A percentile compares a stretch with the other conserved stretches of the same genome.
These are phyloP conservation scores for Carallia pectinifolia DNA, from an alignment of 345 rosid genomes.

Conservation along the genomic window DNA sequence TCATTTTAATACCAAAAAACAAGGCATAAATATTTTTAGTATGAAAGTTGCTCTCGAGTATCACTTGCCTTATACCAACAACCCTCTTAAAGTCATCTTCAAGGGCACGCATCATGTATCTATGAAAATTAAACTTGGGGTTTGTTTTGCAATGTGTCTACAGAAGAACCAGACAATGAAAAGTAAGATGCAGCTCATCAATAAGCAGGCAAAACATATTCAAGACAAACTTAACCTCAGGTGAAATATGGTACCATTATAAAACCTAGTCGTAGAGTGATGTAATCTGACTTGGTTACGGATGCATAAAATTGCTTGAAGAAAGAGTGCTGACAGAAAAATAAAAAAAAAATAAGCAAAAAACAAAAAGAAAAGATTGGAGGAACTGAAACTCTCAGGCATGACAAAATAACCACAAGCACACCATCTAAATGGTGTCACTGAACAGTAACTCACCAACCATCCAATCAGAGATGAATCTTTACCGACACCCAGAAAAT, in stretches of 20 bases:
- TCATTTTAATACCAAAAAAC: background rate
- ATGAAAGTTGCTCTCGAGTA: conserved; percentile 1
- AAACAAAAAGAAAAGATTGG: background rate
- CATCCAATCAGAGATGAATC: conserved; percentile 23
- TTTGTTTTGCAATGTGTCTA: conserved; percentile 77
- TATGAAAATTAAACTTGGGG: conserved; percentile 75
- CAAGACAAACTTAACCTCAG: background rate
- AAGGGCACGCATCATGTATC: conserved; percentile 76
- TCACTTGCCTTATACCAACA: conserved; percentile 73
- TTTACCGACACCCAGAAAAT: conserved; percentile 27
- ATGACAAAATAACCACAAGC: no score
- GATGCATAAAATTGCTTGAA: conserved; percentile 81
- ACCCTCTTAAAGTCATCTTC: conserved; percentile 92
- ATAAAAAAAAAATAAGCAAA: conserved; percentile 4
- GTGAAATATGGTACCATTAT: conserved; percentile 46
- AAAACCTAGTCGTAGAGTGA: conserved; percentile 76
- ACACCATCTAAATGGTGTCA: no score
- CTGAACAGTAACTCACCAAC: conserved; percentile 22
- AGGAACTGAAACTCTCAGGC: background rate
- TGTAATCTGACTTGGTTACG: conserved; percentile 70
- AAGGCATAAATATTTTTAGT: background rate
- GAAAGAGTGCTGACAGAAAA: conserved; percentile 66
- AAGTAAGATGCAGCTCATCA: background rate
- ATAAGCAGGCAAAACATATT: conserved; percentile 8
- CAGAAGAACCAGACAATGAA: conserved; percentile 1